These are phyloP conservation scores for Irpex lacteus DNA, from an alignment of 1,284 basidiomycete genomes.

Conservation along the genomic window DNA sequence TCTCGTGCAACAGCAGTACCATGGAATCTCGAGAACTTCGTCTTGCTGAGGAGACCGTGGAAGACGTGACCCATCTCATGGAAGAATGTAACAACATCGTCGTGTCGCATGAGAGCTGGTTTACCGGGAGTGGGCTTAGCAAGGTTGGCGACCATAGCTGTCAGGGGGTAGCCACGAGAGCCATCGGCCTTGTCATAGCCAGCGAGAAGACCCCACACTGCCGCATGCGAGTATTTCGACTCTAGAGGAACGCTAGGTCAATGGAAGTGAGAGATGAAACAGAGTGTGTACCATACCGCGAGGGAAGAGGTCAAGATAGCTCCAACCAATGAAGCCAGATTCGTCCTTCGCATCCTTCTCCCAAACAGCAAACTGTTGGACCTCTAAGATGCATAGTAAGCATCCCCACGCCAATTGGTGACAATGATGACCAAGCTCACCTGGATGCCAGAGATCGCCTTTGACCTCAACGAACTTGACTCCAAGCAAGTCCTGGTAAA, in stretches of 20 bases:
- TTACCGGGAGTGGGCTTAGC: slow-evolving; percentile 78
- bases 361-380: slow-evolving; percentile 81
- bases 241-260: slow-evolving; percentile 32
- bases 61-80: slow-evolving; percentile 88
- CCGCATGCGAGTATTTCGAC: slow-evolving; percentile 83
- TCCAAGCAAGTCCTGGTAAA: slow-evolving; percentile 78
- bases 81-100: slow-evolving; percentile 80
- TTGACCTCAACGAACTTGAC: slow-evolving; percentile 70
- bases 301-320: slow-evolving; percentile 86
- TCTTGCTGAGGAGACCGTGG: slow-evolving; percentile 75
- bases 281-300: slow-evolving; percentile 49
- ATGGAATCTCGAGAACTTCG: slow-evolving; percentile 75
- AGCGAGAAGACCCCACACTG: slow-evolving; percentile 74
- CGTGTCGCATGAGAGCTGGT: slow-evolving; percentile 81
- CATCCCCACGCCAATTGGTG: background rate
- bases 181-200: slow-evolving; percentile 56
- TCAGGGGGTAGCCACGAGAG: slow-evolving; percentile 66
- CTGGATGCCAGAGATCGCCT: slow-evolving; percentile 68
- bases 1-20: slow-evolving; percentile 78
- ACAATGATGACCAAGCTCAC: slow-evolving; percentile 32
- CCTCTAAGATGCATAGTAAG: slow-evolving; percentile 42
- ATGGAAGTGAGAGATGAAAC: background rate
- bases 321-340: slow-evolving; percentile 73
- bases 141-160: slow-evolving; percentile 86
- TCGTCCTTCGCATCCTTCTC: slow-evolving; percentile 69